Conservation (phyloP, 2,329 filamentous ascomycete species). For the Cladosporium sp. region DNA sequence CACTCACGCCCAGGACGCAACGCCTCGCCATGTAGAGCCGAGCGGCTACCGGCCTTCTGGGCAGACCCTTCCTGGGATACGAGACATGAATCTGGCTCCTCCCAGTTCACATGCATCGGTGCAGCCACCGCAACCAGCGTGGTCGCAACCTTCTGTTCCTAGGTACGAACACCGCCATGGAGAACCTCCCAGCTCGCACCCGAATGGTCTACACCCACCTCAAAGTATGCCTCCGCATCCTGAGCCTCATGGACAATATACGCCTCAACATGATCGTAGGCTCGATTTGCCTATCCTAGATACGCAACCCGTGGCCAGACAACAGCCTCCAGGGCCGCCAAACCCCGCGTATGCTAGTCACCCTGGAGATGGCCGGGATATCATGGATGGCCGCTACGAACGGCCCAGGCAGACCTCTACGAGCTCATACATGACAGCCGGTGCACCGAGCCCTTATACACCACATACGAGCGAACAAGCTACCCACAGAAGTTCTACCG, state of each 20-base stretch:
- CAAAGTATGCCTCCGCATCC: constrained; percentile 18
- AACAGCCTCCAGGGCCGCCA: constrained; percentile 14
- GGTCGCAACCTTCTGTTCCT: constrained; percentile 15
- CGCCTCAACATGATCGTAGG: constrained; percentile 16
- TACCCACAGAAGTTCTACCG: constrained; percentile 18
- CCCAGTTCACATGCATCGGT: constrained; percentile 15
- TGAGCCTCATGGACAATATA: constrained; percentile 16
- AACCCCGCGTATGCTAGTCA: constrained; percentile 23
- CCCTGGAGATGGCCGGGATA: constrained; percentile 21
- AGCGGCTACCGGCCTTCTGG: constrained; percentile 21
- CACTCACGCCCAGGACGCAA: neutral
- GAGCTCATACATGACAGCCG: constrained; percentile 22
- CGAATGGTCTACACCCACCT: constrained; percentile 23
- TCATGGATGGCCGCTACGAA: constrained; percentile 19
- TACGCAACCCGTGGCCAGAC: constrained; percentile 24
- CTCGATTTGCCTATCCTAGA: constrained; percentile 28
- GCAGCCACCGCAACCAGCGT: constrained; percentile 14
- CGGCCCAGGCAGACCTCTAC: constrained; percentile 19
- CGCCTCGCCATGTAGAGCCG: neutral
- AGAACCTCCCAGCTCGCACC: constrained; percentile 7
- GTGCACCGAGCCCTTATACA: constrained; percentile 25
- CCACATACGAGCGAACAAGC: constrained; percentile 18
- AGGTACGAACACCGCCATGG: constrained; percentile 7
- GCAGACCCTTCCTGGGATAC: constrained; percentile 26
- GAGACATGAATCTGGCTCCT: constrained; percentile 31